phyloP scores from a whole-genome alignment of 345 rosid species.

The Populus pruinosa region DNA sequence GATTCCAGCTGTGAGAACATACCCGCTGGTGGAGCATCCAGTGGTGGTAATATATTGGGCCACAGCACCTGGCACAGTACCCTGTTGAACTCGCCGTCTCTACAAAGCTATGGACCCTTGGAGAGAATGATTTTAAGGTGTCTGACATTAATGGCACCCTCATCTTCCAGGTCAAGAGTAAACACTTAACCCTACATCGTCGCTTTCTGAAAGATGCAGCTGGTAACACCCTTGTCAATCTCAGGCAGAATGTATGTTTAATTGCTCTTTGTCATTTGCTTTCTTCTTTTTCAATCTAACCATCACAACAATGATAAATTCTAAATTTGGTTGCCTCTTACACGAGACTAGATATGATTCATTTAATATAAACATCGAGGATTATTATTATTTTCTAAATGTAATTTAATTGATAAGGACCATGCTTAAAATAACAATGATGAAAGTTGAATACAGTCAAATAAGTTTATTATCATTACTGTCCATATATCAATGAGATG shows the following conservation, averaged over 20 bases:
- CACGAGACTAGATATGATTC: no score
- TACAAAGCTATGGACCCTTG: constrained; percentile 14
- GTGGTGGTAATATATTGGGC: constrained; percentile 28
- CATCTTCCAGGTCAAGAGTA: constrained; percentile 31
- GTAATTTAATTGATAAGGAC: no score
- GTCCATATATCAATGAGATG: no score
- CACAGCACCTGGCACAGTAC: constrained; percentile 27
- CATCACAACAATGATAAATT: no score
- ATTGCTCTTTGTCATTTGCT: neutral
- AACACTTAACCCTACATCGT: constrained; percentile 27
- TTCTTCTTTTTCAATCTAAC: neutral
- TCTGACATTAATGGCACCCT: constrained; percentile 26
- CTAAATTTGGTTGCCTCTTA: no score
- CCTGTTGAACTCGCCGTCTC: constrained; percentile 22
- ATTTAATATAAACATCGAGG: no score
- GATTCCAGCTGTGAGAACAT: constrained; percentile 14
- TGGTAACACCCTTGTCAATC: constrained; percentile 29
- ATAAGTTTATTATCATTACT: no score
- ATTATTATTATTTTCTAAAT: no score
- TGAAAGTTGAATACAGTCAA: no score
- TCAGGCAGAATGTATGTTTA: constrained; percentile 41
- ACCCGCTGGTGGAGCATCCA: constrained; percentile 5
- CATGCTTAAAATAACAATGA: no score
- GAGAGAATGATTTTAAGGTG: constrained; percentile 22
- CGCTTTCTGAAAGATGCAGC: constrained; percentile 32